Evolutionary conservation across 805 yeast species (phyloP), one percentile per base, ranked within the genome.

Genomic region (Candida arabinofermentans): DNA sequence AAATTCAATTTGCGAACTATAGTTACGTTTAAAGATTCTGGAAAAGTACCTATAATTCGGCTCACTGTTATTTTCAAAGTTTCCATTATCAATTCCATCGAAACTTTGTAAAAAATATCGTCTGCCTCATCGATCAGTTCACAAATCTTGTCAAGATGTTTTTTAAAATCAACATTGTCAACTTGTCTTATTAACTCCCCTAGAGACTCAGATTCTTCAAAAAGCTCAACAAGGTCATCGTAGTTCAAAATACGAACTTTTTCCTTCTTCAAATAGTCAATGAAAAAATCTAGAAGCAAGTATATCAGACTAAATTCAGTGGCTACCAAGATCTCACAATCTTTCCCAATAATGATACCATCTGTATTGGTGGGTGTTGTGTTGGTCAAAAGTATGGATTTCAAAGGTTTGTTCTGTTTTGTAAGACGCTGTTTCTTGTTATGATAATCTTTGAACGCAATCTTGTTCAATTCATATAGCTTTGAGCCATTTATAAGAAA

Each of bases 91-190:
- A 66, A 72, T 1, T 49, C 53, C 3, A 58, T 43, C 1, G 76
- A 67, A 24, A 72, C 67, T 51, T 71, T 76, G 57, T 63, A 74
- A 44, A 71, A 75, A 2, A 42, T 34, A 34, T 71, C 75, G 23
- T 66, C 78, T 14, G 64, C 69, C 42, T 73, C 79, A 21, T 56
- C 62, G 3, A 70, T 58, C 2, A 50, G 43, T 24, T 73, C 77
- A 36, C 72, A 61, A 7, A 74, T 62, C n/a, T 47, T 40, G 0
- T 40, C 41, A 24, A 79, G 46, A 4, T 62, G 47, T 0, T 24
- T 23, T 14, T 48, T 44, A 19, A 69, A 46, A 3, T 44, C 44
- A 36, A 69, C 44, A 2, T 43, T 44, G 1, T 54, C 31, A 4
- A 5, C 8, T 29, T 29, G 32, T 6, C 57, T 55, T 7, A 59